phyloP scores from a whole-genome alignment of 2,329 filamentous ascomycete genomes.

The Calonectria hawksworthii region DNA sequence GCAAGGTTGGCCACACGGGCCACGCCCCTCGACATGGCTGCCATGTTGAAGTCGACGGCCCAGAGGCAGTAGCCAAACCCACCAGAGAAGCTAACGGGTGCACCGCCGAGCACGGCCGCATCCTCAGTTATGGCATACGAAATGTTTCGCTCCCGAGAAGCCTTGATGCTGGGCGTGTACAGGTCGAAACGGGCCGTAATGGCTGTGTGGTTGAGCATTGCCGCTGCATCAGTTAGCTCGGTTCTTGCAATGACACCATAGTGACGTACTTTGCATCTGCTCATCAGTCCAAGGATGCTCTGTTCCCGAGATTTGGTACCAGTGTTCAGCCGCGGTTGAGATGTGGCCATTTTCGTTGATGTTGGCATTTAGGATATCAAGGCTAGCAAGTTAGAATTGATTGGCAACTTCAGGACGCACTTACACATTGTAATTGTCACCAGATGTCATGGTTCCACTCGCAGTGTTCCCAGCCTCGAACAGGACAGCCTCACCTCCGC shows the following conservation, averaged over 20 bases:
- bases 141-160: background rate
- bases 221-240: background rate
- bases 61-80: background rate
- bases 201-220: background rate
- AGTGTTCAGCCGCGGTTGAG: background rate
- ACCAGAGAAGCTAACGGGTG: background rate
- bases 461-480: background rate
- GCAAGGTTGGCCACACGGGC: background rate
- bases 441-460: background rate
- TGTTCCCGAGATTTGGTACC: background rate
- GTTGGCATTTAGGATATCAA: background rate
- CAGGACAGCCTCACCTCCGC: background rate
- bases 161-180: background rate
- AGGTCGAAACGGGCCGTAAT: background rate
- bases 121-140: background rate
- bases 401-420: background rate
- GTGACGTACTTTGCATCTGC: background rate
- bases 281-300: background rate
- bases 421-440: background rate
- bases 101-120: conserved; percentile 1
- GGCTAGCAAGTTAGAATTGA: background rate
- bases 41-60: conserved; percentile 1
- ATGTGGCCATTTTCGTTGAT: background rate
- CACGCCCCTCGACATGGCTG: background rate
- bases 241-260: background rate